These are phyloP conservation scores for Ustilago esculenta DNA, from an alignment of 1,284 basidiomycete genomes.

Conservation along the genomic window DNA sequence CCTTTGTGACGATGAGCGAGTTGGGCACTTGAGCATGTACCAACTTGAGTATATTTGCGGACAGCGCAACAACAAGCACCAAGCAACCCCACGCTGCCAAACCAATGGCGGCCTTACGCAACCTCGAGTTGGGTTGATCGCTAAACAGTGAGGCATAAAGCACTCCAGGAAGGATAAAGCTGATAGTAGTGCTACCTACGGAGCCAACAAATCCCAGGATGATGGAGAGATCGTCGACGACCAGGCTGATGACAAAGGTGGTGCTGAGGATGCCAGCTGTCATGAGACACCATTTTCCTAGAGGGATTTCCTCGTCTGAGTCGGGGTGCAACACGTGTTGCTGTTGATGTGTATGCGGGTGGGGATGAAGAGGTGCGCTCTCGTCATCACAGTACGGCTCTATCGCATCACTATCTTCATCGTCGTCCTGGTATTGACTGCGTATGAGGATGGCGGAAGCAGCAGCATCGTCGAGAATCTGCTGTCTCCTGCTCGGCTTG, in stretches of 20 bases:
- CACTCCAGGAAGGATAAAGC: constrained; percentile 88
- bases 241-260: constrained; percentile 55
- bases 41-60: constrained; percentile 57
- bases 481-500: constrained; percentile 27
- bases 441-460: too few relatives aligned
- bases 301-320: constrained; percentile 30
- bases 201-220: constrained; percentile 87
- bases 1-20: constrained; percentile 24
- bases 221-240: constrained; percentile 64
- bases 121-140: constrained; percentile 31
- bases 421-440: too few relatives aligned
- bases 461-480: constrained; percentile 38
- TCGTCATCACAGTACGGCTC: constrained; percentile 53
- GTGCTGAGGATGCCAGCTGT: constrained; percentile 56
- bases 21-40: constrained; percentile 39
- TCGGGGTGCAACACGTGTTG: not conserved
- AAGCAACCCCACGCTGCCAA: constrained; percentile 50
- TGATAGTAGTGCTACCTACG: constrained; percentile 93
- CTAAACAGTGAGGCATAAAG: constrained; percentile 47
- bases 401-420: constrained; percentile 16
- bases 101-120: constrained; percentile 31
- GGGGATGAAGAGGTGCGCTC: constrained; percentile 2
- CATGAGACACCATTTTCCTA: constrained; percentile 52
- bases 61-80: constrained; percentile 52
- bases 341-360: constrained; percentile 1